Percentiles rank a stretch among this genome's conserved stretches.
Conservation (phyloP, 2,329 filamentous ascomycete genomes). For the Didymella lethalis region DNA sequence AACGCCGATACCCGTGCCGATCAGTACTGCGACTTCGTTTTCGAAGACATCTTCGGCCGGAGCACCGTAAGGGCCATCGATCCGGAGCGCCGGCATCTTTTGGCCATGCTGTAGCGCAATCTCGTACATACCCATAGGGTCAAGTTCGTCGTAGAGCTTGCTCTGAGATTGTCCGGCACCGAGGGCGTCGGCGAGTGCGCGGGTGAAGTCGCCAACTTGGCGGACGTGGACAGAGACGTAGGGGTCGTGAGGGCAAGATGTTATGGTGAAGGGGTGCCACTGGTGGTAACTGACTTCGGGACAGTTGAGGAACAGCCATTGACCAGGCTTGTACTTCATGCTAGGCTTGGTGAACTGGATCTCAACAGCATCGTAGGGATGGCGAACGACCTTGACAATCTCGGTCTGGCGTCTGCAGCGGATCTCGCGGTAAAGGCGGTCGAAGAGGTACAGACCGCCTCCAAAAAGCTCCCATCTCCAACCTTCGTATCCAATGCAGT, state of each 20-base stretch:
- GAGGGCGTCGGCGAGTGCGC: constrained; percentile 91
- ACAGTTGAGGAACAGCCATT: constrained; percentile 97
- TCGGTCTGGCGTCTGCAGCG: constrained; percentile 82
- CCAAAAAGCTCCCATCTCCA: constrained; percentile 96
- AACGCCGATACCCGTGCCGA: constrained; percentile 86
- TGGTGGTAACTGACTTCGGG: constrained; percentile 87
- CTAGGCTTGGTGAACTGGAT: constrained; percentile 96
- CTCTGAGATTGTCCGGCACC: constrained; percentile 87
- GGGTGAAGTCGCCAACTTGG: constrained; percentile 96
- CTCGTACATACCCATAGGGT: constrained; percentile 97
- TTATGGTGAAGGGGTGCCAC: constrained; percentile 99
- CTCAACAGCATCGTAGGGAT: constrained; percentile 96
- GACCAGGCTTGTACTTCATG: constrained; percentile 97
- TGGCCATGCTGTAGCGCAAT: constrained; percentile 93
- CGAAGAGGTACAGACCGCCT: constrained; percentile 83
- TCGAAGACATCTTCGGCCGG: constrained; percentile 97
- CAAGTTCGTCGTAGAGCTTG: constrained; percentile 88
- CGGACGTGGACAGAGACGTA: constrained; percentile 95
- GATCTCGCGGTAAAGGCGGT: constrained; percentile 91
- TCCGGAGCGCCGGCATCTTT: constrained; percentile 85
- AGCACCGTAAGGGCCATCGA: constrained; percentile 95
- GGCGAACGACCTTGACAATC: constrained; percentile 92
- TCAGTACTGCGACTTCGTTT: constrained; percentile 85
- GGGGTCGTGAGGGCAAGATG: constrained; percentile 93
- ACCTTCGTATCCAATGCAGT: constrained; percentile 93